Percentiles rank a stretch among this genome's conserved stretches.
These are phyloP conservation scores for Blastomyces parvus DNA, from an alignment of 2,329 filamentous ascomycete genomes.

Conservation along the genomic window DNA sequence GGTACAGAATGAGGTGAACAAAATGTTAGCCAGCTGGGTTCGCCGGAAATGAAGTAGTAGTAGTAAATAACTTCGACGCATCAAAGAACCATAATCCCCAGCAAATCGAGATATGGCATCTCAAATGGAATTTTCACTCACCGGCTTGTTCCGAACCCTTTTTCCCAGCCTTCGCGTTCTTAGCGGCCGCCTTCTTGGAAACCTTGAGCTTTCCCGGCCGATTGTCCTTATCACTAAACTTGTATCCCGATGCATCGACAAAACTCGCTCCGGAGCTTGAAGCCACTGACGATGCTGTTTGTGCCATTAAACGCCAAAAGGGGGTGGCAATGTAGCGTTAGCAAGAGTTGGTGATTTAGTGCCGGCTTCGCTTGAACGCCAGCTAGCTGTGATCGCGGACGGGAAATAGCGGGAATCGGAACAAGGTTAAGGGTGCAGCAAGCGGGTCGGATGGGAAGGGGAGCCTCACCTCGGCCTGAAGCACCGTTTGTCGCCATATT, in stretches of 20 bases:
- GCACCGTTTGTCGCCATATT: conserved; percentile 30
- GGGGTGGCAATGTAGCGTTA: background rate
- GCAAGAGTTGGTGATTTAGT: background rate
- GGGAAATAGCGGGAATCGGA: background rate
- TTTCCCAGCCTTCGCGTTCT: conserved; percentile 26
- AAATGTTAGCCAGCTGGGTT: background rate
- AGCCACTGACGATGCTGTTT: conserved; percentile 22
- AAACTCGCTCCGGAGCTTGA: conserved; percentile 28
- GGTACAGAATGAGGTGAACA: background rate
- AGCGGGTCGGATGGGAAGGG: conserved; percentile 1
- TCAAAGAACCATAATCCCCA: background rate
- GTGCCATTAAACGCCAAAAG: background rate
- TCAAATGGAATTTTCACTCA: background rate
- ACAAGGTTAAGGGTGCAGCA: background rate
- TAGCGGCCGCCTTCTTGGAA: conserved; percentile 28
- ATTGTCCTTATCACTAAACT: conserved; percentile 37
- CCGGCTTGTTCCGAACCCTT: conserved; percentile 25
- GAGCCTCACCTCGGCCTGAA: conserved; percentile 26
- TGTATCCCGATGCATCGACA: conserved; percentile 39
- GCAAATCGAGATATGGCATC: background rate
- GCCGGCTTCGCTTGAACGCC: background rate
- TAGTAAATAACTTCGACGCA: background rate
- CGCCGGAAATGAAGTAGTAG: background rate
- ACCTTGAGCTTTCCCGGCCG: conserved; percentile 39
- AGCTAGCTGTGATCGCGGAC: background rate